phyloP scores from a whole-genome alignment of 116 monocot species.

The Zostera marina region DNA sequence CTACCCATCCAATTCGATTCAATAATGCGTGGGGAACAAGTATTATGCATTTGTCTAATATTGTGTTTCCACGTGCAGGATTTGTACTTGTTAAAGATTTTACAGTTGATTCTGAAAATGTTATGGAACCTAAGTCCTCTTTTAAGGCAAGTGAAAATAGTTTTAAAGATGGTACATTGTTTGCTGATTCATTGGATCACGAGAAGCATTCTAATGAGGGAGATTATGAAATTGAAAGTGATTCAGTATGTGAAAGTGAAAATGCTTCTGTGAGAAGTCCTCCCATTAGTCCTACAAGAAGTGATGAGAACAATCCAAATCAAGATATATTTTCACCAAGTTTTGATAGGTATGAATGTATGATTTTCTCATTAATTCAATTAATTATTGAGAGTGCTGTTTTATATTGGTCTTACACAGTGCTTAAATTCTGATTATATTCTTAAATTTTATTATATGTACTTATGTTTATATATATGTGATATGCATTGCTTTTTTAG shows the following conservation, averaged over 20 bases:
- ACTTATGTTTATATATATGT: too few species aligned
- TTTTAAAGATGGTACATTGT: constrained; percentile 20
- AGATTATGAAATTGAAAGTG: constrained; percentile 20
- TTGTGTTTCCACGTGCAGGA: constrained; percentile 16
- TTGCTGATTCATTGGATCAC: constrained; percentile 16
- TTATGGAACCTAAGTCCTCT: constrained; percentile 18
- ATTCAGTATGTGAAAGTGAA: constrained; percentile 30
- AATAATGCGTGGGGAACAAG: too few species aligned
- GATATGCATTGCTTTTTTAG: too few species aligned
- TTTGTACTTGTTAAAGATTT: constrained; percentile 45
- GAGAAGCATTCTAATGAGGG: constrained; percentile 8
- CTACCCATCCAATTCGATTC: too few species aligned
- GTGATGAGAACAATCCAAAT: constrained; percentile 32
- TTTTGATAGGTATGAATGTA: constrained; percentile 38
- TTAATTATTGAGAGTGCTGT: neutral
- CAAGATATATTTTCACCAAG: constrained; percentile 20
- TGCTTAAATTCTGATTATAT: too few species aligned
- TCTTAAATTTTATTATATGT: too few species aligned
- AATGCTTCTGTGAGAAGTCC: constrained; percentile 49
- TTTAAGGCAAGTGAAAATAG: constrained; percentile 21
- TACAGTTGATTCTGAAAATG: constrained; percentile 34
- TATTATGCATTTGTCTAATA: too few species aligned
- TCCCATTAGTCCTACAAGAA: constrained; percentile 49
- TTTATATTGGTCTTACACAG: neutral
- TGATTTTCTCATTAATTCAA: neutral